Conservation (phyloP, 164 flowering plant genomes). For the Cinnamomum micranthum region DNA sequence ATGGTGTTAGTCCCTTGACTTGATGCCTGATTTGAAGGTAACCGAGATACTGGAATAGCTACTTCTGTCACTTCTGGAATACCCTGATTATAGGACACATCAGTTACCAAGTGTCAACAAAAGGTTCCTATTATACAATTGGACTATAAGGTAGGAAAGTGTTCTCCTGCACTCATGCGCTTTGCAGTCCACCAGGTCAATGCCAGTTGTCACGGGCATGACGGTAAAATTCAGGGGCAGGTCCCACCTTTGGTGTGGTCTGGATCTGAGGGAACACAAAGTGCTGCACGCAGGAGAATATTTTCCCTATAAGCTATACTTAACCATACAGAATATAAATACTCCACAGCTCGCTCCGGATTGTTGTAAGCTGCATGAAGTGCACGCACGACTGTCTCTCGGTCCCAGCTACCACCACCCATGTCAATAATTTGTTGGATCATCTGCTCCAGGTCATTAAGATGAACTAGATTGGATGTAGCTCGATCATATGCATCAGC, state of each 20-base stretch:
- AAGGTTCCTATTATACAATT: not conserved
- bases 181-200: too few species aligned
- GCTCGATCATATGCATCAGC: constrained; percentile 70
- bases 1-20: constrained; percentile 20
- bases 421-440: constrained; percentile 86
- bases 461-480: constrained; percentile 77
- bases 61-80: constrained; percentile 85
- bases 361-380: constrained; percentile 96
- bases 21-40: constrained; percentile 34
- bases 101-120: constrained; percentile 10
- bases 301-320: not conserved
- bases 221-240: too few species aligned
- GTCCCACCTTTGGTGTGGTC: too few species aligned
- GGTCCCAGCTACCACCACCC: constrained; percentile 98
- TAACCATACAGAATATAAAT: constrained; percentile 77
- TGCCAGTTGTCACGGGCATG: too few species aligned
- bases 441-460: constrained; percentile 65
- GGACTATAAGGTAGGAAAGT: not conserved
- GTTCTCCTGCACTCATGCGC: too few species aligned
- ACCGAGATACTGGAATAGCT: constrained; percentile 55
- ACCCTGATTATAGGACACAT: constrained; percentile 49
- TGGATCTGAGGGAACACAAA: too few species aligned
- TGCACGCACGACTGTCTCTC: constrained; percentile 84
- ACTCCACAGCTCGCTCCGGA: constrained; percentile 97
- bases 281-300: too few species aligned